Percentiles rank a stretch among this genome's conserved stretches.
These are phyloP conservation scores for Quercus tomentella DNA, from an alignment of 331 rosid species.

Conservation along the genomic window DNA sequence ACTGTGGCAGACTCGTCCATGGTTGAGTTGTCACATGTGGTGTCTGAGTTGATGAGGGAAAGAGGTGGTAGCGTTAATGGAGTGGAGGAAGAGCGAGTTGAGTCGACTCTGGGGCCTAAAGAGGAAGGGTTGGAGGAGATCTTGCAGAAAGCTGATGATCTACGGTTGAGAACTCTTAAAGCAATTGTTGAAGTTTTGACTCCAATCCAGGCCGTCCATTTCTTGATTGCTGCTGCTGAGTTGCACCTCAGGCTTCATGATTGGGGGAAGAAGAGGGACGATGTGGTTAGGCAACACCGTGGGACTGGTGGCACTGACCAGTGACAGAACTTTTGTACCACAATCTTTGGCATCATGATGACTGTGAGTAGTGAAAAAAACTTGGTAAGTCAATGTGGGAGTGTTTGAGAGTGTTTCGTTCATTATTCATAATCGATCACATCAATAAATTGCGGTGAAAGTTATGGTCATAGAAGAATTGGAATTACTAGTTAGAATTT, in stretches of 20 bases:
- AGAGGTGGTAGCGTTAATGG: background rate
- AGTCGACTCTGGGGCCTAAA: conserved; percentile 30
- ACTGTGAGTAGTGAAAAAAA: too few relatives aligned
- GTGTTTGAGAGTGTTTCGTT: too few relatives aligned
- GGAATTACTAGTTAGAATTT: too few relatives aligned
- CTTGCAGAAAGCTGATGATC: conserved; percentile 40
- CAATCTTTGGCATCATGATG: too few relatives aligned
- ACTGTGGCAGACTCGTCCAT: conserved; percentile 38
- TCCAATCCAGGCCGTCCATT: conserved; percentile 40
- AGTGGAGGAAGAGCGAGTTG: conserved; percentile 22
- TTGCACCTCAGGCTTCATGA: conserved; percentile 61
- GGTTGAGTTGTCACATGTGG: conserved; percentile 43
- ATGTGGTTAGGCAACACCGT: too few relatives aligned
- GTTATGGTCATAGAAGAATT: too few relatives aligned
- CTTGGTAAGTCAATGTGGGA: too few relatives aligned
- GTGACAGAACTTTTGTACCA: too few relatives aligned
- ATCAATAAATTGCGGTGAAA: too few relatives aligned
- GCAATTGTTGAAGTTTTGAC: conserved; percentile 25
- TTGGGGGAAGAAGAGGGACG: conserved; percentile 55
- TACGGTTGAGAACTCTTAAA: conserved; percentile 44
- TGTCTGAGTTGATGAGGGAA: conserved; percentile 23
- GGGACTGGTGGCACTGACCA: too few relatives aligned
- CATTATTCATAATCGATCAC: too few relatives aligned
- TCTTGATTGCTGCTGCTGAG: conserved; percentile 66
- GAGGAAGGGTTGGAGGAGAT: conserved; percentile 37